Percentiles rank a stretch among this genome's conserved stretches.
Conservation (phyloP, 768 basidiomycete genomes). For the Rhodosporidiobolus sp. region DNA sequence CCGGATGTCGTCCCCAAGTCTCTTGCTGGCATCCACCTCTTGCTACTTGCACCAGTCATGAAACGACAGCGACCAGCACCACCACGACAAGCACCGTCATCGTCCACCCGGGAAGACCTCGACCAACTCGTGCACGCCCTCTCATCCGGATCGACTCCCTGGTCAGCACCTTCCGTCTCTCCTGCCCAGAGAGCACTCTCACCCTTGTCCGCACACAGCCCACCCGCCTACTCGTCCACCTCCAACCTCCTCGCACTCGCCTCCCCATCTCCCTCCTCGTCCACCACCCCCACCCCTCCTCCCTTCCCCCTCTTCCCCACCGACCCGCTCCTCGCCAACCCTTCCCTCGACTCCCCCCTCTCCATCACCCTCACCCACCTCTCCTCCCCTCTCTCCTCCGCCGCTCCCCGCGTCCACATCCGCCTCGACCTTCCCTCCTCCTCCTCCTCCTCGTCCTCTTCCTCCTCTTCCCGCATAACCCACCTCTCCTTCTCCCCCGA, state of each 20-base stretch:
- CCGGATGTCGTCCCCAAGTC: no score
- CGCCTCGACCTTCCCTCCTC: constrained; percentile 16
- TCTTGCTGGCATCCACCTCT: no score
- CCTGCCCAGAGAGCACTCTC: not conserved
- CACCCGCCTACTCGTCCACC: constrained; percentile 12
- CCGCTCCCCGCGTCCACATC: constrained; percentile 6
- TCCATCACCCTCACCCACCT: constrained; percentile 23
- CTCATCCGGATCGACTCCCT: no score
- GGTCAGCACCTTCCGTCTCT: no score
- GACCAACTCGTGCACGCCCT: no score
- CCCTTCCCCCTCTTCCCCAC: not conserved
- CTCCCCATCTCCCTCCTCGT: not conserved
- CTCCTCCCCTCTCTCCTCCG: not conserved
- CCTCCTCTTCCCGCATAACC: constrained; percentile 1
- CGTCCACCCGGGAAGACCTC: no score
- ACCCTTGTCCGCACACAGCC: not conserved
- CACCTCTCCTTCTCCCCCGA: constrained; percentile 27
- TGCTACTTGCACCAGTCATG: no score
- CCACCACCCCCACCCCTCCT: not conserved
- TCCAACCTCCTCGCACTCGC: constrained; percentile 29
- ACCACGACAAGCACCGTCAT: no score
- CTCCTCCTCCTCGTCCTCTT: not conserved
- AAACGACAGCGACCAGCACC: no score
- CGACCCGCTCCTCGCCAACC: not conserved
- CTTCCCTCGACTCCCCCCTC: not conserved